A percentile compares a stretch with the other conserved stretches of the same genome.
Evolutionary conservation across 192 early-diverging fungal species (phyloP).

Genomic region (Gamsiella multidivaricata): DNA sequence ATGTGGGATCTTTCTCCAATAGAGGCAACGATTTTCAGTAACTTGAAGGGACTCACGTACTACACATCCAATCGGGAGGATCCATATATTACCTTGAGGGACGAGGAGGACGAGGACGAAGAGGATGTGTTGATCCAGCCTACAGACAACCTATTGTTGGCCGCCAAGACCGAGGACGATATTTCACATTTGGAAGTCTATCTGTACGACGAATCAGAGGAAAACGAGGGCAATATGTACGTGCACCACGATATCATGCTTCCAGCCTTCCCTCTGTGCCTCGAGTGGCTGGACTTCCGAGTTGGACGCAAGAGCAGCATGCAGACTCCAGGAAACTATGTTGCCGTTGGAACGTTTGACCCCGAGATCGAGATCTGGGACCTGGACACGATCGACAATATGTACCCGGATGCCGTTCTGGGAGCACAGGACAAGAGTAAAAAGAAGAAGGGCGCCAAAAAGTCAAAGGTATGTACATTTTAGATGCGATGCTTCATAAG

Average conservation of each 20-base stretch:
- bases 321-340: constrained; percentile 80
- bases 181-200: constrained; percentile 96
- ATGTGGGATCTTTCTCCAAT: not conserved
- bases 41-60: constrained; percentile 89
- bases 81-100: constrained; percentile 82
- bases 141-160: constrained; percentile 89
- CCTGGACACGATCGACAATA: constrained; percentile 88
- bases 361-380: constrained; percentile 99
- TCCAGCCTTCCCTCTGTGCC: constrained; percentile 92
- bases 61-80: constrained; percentile 84
- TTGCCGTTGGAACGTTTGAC: constrained; percentile 97
- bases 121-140: constrained; percentile 83
- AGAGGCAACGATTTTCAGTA: constrained; percentile 82
- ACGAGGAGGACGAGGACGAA: constrained; percentile 81
- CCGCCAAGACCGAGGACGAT: constrained; percentile 97
- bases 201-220: constrained; percentile 81
- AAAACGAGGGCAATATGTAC: constrained; percentile 91
- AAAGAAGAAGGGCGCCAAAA: constrained; percentile 62
- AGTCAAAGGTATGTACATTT: constrained; percentile 58
- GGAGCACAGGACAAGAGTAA: constrained; percentile 71
- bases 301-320: constrained; percentile 71
- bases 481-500: too few relatives aligned
- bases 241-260: constrained; percentile 99
- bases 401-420: constrained; percentile 92
- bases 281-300: constrained; percentile 96